Base-by-base conservation (phyloP, 2,329 filamentous ascomycete genomes). In the Ceratocystiopsis brevicomis region DNA sequence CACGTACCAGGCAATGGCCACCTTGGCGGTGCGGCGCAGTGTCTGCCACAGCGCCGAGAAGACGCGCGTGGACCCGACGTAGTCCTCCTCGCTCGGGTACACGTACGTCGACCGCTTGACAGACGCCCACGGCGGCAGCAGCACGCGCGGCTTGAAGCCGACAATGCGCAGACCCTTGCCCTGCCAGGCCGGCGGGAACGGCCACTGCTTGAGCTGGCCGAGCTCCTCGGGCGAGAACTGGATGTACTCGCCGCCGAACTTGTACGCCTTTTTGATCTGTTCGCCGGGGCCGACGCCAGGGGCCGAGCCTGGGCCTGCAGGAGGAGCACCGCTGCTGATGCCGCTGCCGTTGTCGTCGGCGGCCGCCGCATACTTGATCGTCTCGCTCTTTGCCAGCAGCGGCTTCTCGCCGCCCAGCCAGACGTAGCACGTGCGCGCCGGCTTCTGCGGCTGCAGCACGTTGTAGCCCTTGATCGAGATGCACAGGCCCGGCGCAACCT, bases 381-480 rank as follows among this genome's bases (percentile, higher is more conserved):
- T 90, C 52, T 80, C 73, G 1, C 81, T 76, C 13, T 73, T 67
- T 1, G 76, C 87, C 45, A 96, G 79, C 55, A 94, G 81, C 0
- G 84, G 73, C 49, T 76, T 78, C 54, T 95, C 87, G n/a, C 81
- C 84, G 18, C 81, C 81, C 1, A 90, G 66, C 71, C 82, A 96
- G 49, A 98, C 76, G 54, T 86, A 96, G 54, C 81, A 88, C 37
- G 76, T 90, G 41, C 86, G 71, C 4, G 80, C 79, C 13, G 85
- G 81, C 41, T 76, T 73, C 57, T 96, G 88, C 38, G 77, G 76
- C 53, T 94, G 88, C 44, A 95, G 69, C 13, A 95, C 63, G 41
- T 93, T 83, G 62, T 88, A 98, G 6, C 90, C 90, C 54, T 92
- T 95, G 36, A 98, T 79, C 0, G 87, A 87, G 43, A 98, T 94